Evolutionary conservation across 257 asterid species (phyloP).

Genomic region (Gardenia jasminoides): DNA sequence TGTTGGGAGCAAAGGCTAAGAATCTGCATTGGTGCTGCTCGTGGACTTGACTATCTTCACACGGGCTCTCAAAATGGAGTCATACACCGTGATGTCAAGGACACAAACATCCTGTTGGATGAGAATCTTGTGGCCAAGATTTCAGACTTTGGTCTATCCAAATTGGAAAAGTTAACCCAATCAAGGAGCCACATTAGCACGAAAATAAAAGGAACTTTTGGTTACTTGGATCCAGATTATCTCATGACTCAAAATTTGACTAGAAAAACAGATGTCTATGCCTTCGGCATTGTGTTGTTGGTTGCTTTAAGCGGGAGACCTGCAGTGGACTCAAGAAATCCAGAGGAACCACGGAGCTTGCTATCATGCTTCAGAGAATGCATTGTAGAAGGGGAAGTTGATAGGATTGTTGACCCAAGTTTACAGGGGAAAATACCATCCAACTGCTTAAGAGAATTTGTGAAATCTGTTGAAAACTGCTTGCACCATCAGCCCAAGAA

Average conservation of each 20-base stretch:
- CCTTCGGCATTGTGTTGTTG: conserved; percentile 22
- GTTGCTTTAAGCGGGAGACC: conserved; percentile 17
- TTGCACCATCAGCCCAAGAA: conserved; percentile 6
- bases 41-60: conserved; percentile 20
- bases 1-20: conserved; percentile 18
- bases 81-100: conserved; percentile 25
- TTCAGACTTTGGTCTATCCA: conserved; percentile 19
- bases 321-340: conserved; percentile 4
- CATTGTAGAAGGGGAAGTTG: not conserved
- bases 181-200: not conserved
- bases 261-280: conserved; percentile 24
- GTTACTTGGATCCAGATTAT: conserved; percentile 24
- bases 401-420: conserved; percentile 1
- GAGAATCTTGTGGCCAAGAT: conserved; percentile 17
- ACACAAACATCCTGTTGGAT: conserved; percentile 16
- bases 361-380: conserved; percentile 6
- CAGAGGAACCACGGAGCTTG: not conserved
- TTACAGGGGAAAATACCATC: not conserved
- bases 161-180: conserved; percentile 2
- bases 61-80: conserved; percentile 11
- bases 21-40: conserved; percentile 23
- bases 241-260: conserved; percentile 8
- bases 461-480: conserved; percentile 2
- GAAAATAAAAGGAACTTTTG: conserved; percentile 15
- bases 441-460: not conserved